Evolutionary conservation across 805 yeast genomes (phyloP).

Genomic region (Candida pseudofarinosa): DNA sequence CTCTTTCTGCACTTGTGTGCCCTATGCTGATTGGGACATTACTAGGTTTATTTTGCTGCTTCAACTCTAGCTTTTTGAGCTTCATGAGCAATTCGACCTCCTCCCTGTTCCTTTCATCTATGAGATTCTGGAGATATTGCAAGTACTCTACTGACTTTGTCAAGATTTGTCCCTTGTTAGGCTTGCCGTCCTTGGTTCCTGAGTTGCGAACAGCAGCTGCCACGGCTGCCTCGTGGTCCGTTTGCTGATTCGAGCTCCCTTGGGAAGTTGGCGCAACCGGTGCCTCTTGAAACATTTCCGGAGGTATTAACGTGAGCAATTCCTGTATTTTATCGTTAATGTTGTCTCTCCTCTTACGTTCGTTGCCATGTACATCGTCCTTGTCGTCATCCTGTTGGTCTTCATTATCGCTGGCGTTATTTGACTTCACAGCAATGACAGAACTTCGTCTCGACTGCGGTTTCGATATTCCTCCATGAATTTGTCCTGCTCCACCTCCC

Average conservation of each 20-base stretch:
- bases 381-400: constrained; percentile 18
- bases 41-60: constrained; percentile 32
- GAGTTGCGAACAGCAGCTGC: constrained; percentile 29
- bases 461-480: constrained; percentile 31
- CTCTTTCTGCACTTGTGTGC: constrained; percentile 75
- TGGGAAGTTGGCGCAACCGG: constrained; percentile 10
- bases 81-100: constrained; percentile 71
- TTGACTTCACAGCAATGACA: constrained; percentile 19
- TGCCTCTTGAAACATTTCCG: constrained; percentile 31
- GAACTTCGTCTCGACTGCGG: constrained; percentile 38
- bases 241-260: background rate
- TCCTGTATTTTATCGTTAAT: constrained; percentile 45
- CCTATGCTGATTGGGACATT: constrained; percentile 41
- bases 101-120: constrained; percentile 72
- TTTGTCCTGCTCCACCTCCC: constrained; percentile 12
- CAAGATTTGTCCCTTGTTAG: constrained; percentile 78
- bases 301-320: constrained; percentile 33
- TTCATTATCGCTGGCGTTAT: constrained; percentile 15
- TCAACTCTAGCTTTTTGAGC: constrained; percentile 51
- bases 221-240: constrained; percentile 18
- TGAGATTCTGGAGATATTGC: constrained; percentile 59
- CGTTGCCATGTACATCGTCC: constrained; percentile 35
- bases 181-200: constrained; percentile 81
- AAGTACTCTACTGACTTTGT: constrained; percentile 74
- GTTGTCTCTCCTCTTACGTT: constrained; percentile 40